These are phyloP conservation scores for Rhynchosporium agropyri DNA, from an alignment of 2,329 filamentous ascomycete genomes.

Conservation along the genomic window DNA sequence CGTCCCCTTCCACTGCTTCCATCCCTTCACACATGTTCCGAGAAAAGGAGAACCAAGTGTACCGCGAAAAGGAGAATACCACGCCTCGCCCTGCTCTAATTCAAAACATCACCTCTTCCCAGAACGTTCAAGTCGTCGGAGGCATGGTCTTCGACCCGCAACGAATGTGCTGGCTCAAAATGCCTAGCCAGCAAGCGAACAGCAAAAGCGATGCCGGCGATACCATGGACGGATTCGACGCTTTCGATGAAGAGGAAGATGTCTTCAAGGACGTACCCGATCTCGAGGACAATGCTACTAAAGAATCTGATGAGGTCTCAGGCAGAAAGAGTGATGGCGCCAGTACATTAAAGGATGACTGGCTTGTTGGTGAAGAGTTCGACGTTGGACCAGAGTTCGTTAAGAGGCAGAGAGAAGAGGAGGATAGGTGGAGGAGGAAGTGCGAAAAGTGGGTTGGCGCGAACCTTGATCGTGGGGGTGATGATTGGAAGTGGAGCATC, in stretches of 20 bases:
- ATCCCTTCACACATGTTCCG: slow-evolving; percentile 48
- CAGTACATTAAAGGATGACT: slow-evolving; percentile 65
- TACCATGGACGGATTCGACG: slow-evolving; percentile 66
- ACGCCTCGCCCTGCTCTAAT: slow-evolving; percentile 79
- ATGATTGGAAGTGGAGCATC: slow-evolving; percentile 78
- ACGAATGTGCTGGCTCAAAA: slow-evolving; percentile 96
- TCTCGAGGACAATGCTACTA: slow-evolving; percentile 64
- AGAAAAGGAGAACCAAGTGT: slow-evolving; percentile 54
- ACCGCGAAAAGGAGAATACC: slow-evolving; percentile 58
- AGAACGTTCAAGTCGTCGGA: slow-evolving; percentile 91
- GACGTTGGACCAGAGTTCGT: slow-evolving; percentile 96
- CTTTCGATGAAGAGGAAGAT: slow-evolving; percentile 84
- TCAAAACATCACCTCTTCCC: slow-evolving; percentile 80
- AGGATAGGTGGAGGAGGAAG: slow-evolving; percentile 86
- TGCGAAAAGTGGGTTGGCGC: slow-evolving; percentile 81
- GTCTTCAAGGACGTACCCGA: slow-evolving; percentile 95
- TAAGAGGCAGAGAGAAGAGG: slow-evolving; percentile 84
- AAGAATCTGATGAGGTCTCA: slow-evolving; percentile 48
- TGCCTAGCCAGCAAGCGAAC: slow-evolving; percentile 52
- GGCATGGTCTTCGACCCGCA: slow-evolving; percentile 98
- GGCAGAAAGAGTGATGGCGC: slow-evolving; percentile 56
- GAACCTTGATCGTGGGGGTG: slow-evolving; percentile 52
- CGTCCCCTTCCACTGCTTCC: slow-evolving; percentile 56
- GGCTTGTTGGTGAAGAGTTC: slow-evolving; percentile 92
- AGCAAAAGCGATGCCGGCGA: slow-evolving; percentile 55